Conservation (phyloP, 192 early-diverging fungal species). For the Podila epicladia region DNA sequence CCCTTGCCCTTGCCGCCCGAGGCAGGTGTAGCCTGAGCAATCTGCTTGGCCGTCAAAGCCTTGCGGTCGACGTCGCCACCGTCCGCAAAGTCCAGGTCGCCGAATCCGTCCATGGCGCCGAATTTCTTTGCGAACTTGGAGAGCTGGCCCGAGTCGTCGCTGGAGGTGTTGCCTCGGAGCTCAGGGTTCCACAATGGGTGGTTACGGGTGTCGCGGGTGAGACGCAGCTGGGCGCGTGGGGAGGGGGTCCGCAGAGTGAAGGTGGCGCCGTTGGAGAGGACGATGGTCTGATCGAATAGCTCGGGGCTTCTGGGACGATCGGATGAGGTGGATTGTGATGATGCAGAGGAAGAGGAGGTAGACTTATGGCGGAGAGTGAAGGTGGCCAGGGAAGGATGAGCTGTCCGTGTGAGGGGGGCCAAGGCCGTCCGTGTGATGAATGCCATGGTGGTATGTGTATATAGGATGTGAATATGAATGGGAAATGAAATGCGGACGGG, state of each 20-base stretch:
- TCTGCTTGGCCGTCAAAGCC: slow-evolving; percentile 44
- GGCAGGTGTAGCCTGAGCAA: slow-evolving; percentile 20
- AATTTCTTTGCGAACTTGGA: slow-evolving; percentile 86
- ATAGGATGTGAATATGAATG: background rate
- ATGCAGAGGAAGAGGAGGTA: background rate
- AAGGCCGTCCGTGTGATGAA: slow-evolving; percentile 29
- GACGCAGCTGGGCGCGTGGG: slow-evolving; percentile 82
- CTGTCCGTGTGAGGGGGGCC: slow-evolving; percentile 24
- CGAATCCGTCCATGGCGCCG: slow-evolving; percentile 70
- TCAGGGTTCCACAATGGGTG: slow-evolving; percentile 94
- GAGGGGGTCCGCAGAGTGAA: slow-evolving; percentile 85
- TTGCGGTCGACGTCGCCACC: slow-evolving; percentile 51
- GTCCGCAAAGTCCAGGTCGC: slow-evolving; percentile 58
- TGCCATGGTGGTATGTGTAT: slow-evolving; percentile 14
- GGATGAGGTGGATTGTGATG: background rate
- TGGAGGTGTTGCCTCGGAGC: slow-evolving; percentile 58
- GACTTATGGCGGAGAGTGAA: slow-evolving; percentile 27
- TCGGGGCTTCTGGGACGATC: slow-evolving; percentile 59
- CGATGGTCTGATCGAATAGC: slow-evolving; percentile 84
- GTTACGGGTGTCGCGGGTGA: slow-evolving; percentile 94
- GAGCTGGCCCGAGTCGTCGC: slow-evolving; percentile 84
- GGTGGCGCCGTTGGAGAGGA: slow-evolving; percentile 90
- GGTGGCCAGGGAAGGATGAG: background rate
- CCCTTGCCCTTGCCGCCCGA: slow-evolving; percentile 41
- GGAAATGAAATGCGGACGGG: background rate